Conservation (phyloP, 2,329 filamentous ascomycete genomes). For the Dryadomyces quercivorus region DNA sequence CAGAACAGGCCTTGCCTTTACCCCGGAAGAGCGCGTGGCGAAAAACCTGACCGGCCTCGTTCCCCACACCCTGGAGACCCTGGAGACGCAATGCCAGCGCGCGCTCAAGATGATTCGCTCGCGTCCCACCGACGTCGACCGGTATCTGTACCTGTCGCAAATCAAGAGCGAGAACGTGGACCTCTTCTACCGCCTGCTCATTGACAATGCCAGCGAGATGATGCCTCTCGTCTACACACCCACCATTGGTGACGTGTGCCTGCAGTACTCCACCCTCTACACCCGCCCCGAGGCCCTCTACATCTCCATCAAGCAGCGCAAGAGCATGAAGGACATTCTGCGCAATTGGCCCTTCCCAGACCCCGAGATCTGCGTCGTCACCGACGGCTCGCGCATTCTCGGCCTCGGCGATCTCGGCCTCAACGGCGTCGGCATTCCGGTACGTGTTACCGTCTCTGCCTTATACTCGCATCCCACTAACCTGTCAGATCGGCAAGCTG, state of each 20-base stretch:
- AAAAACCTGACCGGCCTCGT: conserved; percentile 56
- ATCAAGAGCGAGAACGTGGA: conserved; percentile 66
- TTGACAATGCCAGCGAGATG: conserved; percentile 61
- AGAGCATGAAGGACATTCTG: conserved; percentile 78
- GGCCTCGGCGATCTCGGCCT: conserved; percentile 92
- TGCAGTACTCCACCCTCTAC: conserved; percentile 93
- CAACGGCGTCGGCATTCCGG: conserved; percentile 95
- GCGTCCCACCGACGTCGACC: conserved; percentile 61
- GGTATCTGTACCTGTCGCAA: conserved; percentile 70
- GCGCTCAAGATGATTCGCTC: conserved; percentile 64
- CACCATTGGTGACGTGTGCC: conserved; percentile 88
- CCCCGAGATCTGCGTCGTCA: conserved; percentile 93
- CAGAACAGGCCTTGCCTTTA: conserved; percentile 46
- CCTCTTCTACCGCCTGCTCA: conserved; percentile 72
- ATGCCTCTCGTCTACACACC: conserved; percentile 82
- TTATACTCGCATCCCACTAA: neutral
- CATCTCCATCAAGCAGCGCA: conserved; percentile 88
- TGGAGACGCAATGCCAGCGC: conserved; percentile 48
- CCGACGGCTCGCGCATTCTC: conserved; percentile 84
- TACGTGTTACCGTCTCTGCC: conserved; percentile 27
- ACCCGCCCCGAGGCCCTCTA: conserved; percentile 92
- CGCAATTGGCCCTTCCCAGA: conserved; percentile 83
- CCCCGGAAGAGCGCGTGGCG: conserved; percentile 47
- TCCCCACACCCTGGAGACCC: conserved; percentile 49
- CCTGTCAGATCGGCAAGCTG: conserved; percentile 70